phyloP scores from a whole-genome alignment of 2,329 filamentous ascomycete genomes.

The Alternaria incomplexa region DNA sequence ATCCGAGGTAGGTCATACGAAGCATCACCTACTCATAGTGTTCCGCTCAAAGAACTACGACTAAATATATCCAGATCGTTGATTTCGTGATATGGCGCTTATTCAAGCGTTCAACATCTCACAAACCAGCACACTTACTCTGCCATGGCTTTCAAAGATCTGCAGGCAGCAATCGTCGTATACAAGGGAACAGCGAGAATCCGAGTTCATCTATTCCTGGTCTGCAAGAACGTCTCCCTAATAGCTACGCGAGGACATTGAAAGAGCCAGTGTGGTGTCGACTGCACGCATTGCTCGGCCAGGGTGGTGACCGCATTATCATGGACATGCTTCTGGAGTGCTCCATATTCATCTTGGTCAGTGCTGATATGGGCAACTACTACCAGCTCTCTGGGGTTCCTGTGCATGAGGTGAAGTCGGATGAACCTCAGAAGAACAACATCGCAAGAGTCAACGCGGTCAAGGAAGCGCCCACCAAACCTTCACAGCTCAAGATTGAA shows the following conservation, averaged over 20 bases:
- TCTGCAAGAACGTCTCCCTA: conserved; percentile 68
- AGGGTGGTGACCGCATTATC: conserved; percentile 77
- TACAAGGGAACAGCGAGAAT: conserved; percentile 38
- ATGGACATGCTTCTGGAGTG: conserved; percentile 77
- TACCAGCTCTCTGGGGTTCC: conserved; percentile 79
- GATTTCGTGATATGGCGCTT: conserved; percentile 71
- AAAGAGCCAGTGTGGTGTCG: conserved; percentile 77
- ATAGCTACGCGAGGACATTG: conserved; percentile 71
- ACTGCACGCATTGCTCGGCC: conserved; percentile 75
- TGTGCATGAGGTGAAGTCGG: conserved; percentile 54
- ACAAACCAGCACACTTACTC: conserved; percentile 74
- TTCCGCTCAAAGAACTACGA: not conserved
- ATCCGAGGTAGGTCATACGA: conserved; percentile 49
- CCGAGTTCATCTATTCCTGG: conserved; percentile 66
- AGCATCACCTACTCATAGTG: not conserved
- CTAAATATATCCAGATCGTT: conserved; percentile 51
- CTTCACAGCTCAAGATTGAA: conserved; percentile 9
- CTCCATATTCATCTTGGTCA: conserved; percentile 73
- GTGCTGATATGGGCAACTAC: conserved; percentile 68
- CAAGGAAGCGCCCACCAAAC: not conserved
- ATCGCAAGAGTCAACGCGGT: not conserved
- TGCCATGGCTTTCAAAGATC: conserved; percentile 79
- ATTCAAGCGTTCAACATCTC: conserved; percentile 65
- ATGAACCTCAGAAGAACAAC: conserved; percentile 4
- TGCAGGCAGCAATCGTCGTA: conserved; percentile 35